These are phyloP conservation scores for Bombardia bombarda DNA, from an alignment of 495 filamentous ascomycete genomes.

Conservation along the genomic window DNA sequence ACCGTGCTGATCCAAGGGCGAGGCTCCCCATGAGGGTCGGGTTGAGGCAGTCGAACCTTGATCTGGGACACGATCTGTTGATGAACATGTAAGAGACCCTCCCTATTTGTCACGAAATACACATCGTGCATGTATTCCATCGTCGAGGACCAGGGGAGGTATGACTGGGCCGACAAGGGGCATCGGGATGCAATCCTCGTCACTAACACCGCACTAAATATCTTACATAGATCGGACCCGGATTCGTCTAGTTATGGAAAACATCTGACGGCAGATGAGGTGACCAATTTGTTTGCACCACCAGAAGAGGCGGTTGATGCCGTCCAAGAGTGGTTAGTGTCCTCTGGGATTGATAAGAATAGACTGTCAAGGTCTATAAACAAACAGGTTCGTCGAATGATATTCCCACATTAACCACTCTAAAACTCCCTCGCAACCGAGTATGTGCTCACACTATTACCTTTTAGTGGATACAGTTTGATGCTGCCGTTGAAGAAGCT, in stretches of 20 bases:
- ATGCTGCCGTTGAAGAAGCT: conserved; percentile 42
- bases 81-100: conserved; percentile 22
- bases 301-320: conserved; percentile 29
- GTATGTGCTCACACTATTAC: background rate
- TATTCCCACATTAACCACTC: background rate
- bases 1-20: conserved; percentile 17
- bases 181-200: background rate
- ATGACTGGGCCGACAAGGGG: background rate
- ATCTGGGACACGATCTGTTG: conserved; percentile 20
- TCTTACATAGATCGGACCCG: conserved; percentile 53
- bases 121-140: background rate
- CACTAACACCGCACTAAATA: background rate
- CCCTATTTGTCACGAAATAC: background rate
- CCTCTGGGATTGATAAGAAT: conserved; percentile 37
- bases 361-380: conserved; percentile 14
- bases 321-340: conserved; percentile 41
- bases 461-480: conserved; percentile 40
- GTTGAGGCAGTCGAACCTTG: conserved; percentile 22
- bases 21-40: conserved; percentile 26
- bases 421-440: background rate
- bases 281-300: conserved; percentile 45
- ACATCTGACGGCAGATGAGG: conserved; percentile 39
- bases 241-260: conserved; percentile 47
- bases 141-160: no score
- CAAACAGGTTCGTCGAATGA: conserved; percentile 13